Evolutionary conservation across 202 grass and related monocot species (phyloP).

Genomic region (Hordeum pubiflorum): DNA sequence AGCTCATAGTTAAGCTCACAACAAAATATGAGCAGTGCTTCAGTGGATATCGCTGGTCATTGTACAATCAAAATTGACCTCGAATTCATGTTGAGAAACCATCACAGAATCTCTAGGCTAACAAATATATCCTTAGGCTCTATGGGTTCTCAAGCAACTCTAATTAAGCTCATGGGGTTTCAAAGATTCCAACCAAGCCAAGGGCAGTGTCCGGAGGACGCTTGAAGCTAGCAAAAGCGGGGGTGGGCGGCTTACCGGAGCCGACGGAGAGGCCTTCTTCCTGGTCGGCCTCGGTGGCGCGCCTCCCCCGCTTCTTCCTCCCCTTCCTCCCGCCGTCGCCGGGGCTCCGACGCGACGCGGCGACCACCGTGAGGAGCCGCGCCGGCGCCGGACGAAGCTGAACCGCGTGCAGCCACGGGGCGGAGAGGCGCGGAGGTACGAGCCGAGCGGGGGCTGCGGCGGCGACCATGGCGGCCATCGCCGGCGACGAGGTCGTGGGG

Average conservation of each 20-base stretch:
- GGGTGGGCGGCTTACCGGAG: slow-evolving; percentile 28
- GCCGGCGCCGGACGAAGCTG: not conserved
- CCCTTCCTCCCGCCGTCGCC: slow-evolving; percentile 1
- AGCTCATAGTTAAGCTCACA: not conserved
- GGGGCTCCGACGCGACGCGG: slow-evolving; percentile 32
- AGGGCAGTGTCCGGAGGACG: too few relatives aligned
- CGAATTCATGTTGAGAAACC: not conserved
- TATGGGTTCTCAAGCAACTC: not conserved
- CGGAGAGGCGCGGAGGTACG: too few relatives aligned
- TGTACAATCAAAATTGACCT: not conserved
- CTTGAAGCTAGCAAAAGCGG: not conserved
- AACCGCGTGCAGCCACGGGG: not conserved
- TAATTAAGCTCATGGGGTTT: not conserved
- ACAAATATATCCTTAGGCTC: not conserved
- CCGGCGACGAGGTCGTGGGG: slow-evolving; percentile 23
- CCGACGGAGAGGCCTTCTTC: slow-evolving; percentile 36
- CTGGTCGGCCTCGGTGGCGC: slow-evolving; percentile 27
- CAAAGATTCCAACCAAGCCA: not conserved
- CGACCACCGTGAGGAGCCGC: slow-evolving; percentile 27
- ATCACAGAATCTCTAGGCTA: not conserved
- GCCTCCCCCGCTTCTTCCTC: not conserved
- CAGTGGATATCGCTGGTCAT: not conserved
- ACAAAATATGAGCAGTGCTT: not conserved
- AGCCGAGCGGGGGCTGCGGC: slow-evolving; percentile 7
- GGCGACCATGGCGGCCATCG: slow-evolving; percentile 29